phyloP scores from a whole-genome alignment of 345 rosid species.

The Zanthoxylum bungeanum region DNA sequence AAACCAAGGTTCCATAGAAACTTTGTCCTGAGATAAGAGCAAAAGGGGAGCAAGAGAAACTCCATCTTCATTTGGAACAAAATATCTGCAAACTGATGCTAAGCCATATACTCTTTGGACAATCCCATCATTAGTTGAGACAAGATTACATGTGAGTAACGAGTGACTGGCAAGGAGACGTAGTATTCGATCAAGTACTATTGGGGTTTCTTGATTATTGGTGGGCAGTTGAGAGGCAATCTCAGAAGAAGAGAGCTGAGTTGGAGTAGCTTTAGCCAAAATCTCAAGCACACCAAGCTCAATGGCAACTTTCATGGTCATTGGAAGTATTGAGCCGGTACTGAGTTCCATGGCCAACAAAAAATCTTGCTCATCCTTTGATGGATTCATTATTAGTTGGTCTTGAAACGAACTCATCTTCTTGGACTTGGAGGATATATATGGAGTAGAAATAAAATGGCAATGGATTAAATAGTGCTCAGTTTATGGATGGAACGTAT shows the following conservation, averaged over 20 bases:
- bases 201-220: conserved; percentile 13
- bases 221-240: conserved; percentile 27
- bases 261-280: conserved; percentile 19
- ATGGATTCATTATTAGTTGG: not conserved
- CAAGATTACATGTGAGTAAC: no score
- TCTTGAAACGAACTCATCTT: not conserved
- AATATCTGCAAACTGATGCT: no score
- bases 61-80: no score
- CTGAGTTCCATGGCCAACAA: conserved; percentile 25
- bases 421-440: not conserved
- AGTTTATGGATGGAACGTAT: not conserved
- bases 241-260: conserved; percentile 20
- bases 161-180: conserved; percentile 14
- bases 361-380: conserved; percentile 8
- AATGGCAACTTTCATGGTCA: conserved; percentile 28
- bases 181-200: conserved; percentile 28
- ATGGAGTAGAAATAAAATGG: not conserved
- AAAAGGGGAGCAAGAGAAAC: no score
- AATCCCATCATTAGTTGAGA: no score
- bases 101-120: no score
- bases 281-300: conserved; percentile 28
- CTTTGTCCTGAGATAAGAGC: no score
- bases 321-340: conserved; percentile 9
- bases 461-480: not conserved
- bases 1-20: no score